Evolutionary conservation across 2,329 filamentous ascomycete species (phyloP).

Genomic region (Fusarium sp.): DNA sequence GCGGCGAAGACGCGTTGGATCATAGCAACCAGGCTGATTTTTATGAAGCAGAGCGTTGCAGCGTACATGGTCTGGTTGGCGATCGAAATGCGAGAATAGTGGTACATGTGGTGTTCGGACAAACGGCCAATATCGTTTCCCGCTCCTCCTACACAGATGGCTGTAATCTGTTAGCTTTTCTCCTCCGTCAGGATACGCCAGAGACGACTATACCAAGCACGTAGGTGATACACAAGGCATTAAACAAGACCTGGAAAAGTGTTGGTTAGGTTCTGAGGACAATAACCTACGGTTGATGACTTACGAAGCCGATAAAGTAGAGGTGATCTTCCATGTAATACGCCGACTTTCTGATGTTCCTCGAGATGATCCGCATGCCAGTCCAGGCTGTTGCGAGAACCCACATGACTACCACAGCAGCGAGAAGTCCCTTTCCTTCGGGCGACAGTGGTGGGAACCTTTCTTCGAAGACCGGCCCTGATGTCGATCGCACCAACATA

Average conservation of each 20-base stretch:
- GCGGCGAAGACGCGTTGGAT: constrained; percentile 25
- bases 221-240: neutral
- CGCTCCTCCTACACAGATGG: neutral
- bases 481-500: neutral
- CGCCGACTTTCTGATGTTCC: neutral
- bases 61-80: constrained; percentile 25
- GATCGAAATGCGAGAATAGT: constrained; percentile 11
- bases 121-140: constrained; percentile 5
- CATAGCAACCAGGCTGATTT: constrained; percentile 23
- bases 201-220: neutral
- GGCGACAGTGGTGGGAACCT: neutral
- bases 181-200: neutral
- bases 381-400: neutral
- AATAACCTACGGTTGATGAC: neutral
- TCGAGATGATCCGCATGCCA: neutral
- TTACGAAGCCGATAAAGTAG: neutral
- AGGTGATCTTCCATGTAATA: neutral
- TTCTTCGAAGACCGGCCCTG: neutral
- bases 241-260: neutral
- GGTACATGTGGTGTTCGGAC: neutral
- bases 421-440: neutral
- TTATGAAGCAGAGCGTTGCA: constrained; percentile 22
- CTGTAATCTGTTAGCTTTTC: neutral
- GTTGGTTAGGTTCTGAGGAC: neutral
- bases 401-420: neutral